Conservation (phyloP, 1,284 basidiomycete genomes). For the Marasmius oreades region DNA sequence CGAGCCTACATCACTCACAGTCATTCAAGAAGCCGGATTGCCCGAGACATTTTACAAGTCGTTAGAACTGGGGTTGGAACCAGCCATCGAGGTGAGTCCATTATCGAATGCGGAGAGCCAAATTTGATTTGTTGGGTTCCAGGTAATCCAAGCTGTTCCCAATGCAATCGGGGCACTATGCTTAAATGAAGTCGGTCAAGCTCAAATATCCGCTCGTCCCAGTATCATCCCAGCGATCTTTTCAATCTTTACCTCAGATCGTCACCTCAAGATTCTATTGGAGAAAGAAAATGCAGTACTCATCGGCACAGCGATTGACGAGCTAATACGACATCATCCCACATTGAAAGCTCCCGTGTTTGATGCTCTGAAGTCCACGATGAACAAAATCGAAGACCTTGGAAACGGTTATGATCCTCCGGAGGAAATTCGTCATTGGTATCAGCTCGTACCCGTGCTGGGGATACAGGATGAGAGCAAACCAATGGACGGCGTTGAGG, state of each 20-base stretch:
- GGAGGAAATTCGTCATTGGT: slow-evolving; percentile 62
- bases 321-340: slow-evolving; percentile 96
- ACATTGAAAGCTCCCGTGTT: slow-evolving; percentile 80
- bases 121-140: slow-evolving; percentile 11
- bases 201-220: slow-evolving; percentile 74
- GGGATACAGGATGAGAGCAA: slow-evolving; percentile 32
- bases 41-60: slow-evolving; percentile 89
- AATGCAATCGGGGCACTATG: slow-evolving; percentile 98
- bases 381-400: slow-evolving; percentile 72
- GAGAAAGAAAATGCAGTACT: slow-evolving; percentile 93
- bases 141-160: slow-evolving; percentile 90
- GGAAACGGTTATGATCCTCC: slow-evolving; percentile 60
- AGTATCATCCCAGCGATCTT: slow-evolving; percentile 84
- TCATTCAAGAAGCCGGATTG: slow-evolving; percentile 90
- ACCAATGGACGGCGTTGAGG: slow-evolving; percentile 52
- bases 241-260: slow-evolving; percentile 81
- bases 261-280: slow-evolving; percentile 81
- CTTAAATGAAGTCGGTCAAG: slow-evolving; percentile 87
- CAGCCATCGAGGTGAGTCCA: slow-evolving; percentile 75
- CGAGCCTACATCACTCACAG: slow-evolving; percentile 91
- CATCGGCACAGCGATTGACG: slow-evolving; percentile 89
- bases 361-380: slow-evolving; percentile 64
- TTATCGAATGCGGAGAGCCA: background rate
- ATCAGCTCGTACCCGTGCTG: slow-evolving; percentile 46
- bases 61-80: slow-evolving; percentile 83